These are phyloP conservation scores for Saussurea involucrata DNA, from an alignment of 129 eudicot genomes.

Conservation along the genomic window DNA sequence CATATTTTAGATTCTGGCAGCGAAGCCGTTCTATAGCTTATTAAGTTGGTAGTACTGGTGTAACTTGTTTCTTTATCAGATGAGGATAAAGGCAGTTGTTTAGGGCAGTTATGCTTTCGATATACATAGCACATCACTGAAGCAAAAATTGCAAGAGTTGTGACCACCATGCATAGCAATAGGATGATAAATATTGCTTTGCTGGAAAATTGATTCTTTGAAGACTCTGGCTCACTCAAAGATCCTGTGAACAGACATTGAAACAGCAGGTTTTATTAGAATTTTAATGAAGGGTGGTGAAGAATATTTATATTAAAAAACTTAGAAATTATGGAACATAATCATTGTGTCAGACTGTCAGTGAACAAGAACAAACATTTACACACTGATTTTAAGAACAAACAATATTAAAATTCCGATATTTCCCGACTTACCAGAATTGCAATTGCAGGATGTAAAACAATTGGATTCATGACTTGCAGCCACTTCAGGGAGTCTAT, in stretches of 20 bases:
- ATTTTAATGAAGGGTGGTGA: not conserved
- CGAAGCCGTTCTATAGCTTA: constrained; percentile 54
- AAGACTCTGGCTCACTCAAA: constrained; percentile 30
- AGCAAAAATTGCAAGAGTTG: constrained; percentile 44
- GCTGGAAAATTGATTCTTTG: constrained; percentile 48
- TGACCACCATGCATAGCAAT: constrained; percentile 47
- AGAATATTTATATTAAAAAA: not conserved
- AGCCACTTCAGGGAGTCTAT: constrained; percentile 57
- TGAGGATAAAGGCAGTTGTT: constrained; percentile 43
- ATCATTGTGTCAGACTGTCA: not conserved
- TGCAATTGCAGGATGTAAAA: constrained; percentile 77
- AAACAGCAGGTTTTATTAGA: constrained; percentile 3
- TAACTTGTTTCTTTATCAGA: constrained; percentile 63
- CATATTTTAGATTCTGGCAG: constrained; percentile 37
- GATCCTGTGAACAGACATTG: constrained; percentile 42
- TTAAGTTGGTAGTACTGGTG: constrained; percentile 68
- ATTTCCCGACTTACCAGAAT: constrained; percentile 48
- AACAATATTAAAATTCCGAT: not conserved
- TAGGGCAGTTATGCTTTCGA: constrained; percentile 39
- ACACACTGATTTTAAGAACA: not conserved
- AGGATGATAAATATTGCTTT: constrained; percentile 54
- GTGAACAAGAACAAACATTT: not conserved
- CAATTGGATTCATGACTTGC: constrained; percentile 41
- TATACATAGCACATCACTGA: constrained; percentile 46
- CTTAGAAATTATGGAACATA: not conserved